Conservation (phyloP, 306 rosid genomes). For the Castanea crenata region DNA sequence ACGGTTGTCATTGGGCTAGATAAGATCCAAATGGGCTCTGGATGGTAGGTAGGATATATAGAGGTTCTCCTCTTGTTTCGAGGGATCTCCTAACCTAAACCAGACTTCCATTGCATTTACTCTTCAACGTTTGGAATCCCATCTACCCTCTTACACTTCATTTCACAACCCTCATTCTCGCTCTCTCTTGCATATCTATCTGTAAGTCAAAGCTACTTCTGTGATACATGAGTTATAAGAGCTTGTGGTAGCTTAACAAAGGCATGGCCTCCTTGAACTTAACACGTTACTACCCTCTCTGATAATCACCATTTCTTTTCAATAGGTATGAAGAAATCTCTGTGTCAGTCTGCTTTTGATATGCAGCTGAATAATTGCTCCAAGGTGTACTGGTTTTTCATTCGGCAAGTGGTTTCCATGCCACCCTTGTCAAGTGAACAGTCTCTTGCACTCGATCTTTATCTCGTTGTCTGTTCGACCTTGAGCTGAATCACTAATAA, state of each 20-base stretch:
- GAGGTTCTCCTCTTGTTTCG: not conserved
- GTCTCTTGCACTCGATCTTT: slow-evolving; percentile 25
- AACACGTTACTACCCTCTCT: too few species aligned
- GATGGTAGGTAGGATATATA: not conserved
- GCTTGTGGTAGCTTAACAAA: not conserved
- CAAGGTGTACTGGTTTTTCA: not conserved
- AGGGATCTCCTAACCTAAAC: not conserved
- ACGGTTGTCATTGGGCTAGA: not conserved
- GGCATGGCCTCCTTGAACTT: not conserved
- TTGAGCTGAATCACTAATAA: not conserved
- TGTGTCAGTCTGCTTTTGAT: not conserved
- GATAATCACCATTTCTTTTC: not conserved
- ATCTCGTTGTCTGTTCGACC: slow-evolving; percentile 52
- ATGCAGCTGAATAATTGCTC: not conserved
- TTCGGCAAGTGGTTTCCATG: slow-evolving; percentile 23
- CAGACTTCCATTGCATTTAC: not conserved
- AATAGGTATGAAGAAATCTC: not conserved
- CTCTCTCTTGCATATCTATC: not conserved
- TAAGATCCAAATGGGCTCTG: too few species aligned
- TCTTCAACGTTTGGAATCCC: not conserved
- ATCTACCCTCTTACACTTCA: not conserved
- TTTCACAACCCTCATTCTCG: not conserved
- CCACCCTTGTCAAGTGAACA: slow-evolving; percentile 31
- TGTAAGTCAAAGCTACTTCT: not conserved
- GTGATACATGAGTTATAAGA: not conserved